Conservation (phyloP, 148 eudicot species). For the Camellia japonica region DNA sequence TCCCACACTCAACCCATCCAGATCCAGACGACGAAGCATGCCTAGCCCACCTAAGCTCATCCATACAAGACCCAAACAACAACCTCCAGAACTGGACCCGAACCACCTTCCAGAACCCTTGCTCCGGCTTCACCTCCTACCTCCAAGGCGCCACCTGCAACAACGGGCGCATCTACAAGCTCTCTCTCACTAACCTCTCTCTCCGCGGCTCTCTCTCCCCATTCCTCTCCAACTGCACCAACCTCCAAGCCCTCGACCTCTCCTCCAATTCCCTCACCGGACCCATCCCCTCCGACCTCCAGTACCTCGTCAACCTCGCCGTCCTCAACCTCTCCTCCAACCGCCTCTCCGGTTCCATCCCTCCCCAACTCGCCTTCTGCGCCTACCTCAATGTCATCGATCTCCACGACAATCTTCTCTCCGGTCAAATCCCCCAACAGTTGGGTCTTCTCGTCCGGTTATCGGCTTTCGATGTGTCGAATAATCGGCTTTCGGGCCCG, state of each 20-base stretch:
- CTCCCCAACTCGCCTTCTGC: conserved; percentile 41
- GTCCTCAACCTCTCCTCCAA: conserved; percentile 51
- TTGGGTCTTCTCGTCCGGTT: conserved; percentile 41
- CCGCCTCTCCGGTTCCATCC: conserved; percentile 45
- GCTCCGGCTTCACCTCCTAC: conserved; percentile 46
- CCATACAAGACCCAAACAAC: conserved; percentile 36
- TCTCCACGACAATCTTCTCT: conserved; percentile 36
- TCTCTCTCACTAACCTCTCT: conserved; percentile 37
- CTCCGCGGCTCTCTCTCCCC: conserved; percentile 49
- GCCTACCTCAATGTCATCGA: conserved; percentile 65
- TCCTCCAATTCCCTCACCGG: conserved; percentile 49
- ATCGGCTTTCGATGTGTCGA: conserved; percentile 43
- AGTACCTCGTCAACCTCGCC: conserved; percentile 54
- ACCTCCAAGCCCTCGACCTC: conserved; percentile 58
- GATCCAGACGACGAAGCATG: conserved; percentile 58
- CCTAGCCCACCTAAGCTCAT: conserved; percentile 38
- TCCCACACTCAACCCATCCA: conserved; percentile 12
- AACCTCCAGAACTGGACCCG: conserved; percentile 49
- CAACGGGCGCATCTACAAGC: conserved; percentile 57
- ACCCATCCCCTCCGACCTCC: conserved; percentile 37
- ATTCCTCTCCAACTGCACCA: conserved; percentile 43
- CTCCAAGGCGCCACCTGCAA: conserved; percentile 61
- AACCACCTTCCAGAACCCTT: conserved; percentile 37
- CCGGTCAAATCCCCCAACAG: conserved; percentile 47
- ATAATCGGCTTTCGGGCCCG: conserved; percentile 42